Evolutionary conservation across 805 yeast species (phyloP).

Genomic region (Candida andamanensis): DNA sequence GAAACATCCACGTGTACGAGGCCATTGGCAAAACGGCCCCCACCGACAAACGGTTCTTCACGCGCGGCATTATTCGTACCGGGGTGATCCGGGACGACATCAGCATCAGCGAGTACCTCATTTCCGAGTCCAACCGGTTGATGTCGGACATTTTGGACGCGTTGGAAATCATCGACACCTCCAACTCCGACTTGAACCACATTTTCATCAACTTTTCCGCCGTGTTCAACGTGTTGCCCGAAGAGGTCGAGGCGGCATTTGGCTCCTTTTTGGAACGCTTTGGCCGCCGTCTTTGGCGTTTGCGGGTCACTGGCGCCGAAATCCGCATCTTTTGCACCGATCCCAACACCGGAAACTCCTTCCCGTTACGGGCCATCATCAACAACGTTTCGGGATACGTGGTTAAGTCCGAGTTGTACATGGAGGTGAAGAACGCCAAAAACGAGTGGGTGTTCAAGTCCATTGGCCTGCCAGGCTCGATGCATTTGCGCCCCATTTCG

Average conservation of each 20-base stretch:
- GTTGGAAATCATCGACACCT: slow-evolving; percentile 87
- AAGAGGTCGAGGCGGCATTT: slow-evolving; percentile 95
- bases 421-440: slow-evolving; percentile 85
- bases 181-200: slow-evolving; percentile 94
- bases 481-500: slow-evolving; percentile 94
- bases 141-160: slow-evolving; percentile 96
- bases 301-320: slow-evolving; percentile 96
- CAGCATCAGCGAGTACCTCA: slow-evolving; percentile 86
- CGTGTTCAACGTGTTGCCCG: slow-evolving; percentile 88
- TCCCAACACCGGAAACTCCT: slow-evolving; percentile 78
- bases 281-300: slow-evolving; percentile 94
- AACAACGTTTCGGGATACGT: slow-evolving; percentile 97
- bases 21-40: slow-evolving; percentile 92
- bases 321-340: slow-evolving; percentile 94
- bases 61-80: slow-evolving; percentile 95
- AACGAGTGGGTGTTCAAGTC: slow-evolving; percentile 98
- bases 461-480: slow-evolving; percentile 88
- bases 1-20: slow-evolving; percentile 96
- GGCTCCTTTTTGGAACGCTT: slow-evolving; percentile 97
- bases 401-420: slow-evolving; percentile 89
- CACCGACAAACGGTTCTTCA: slow-evolving; percentile 91
- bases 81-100: slow-evolving; percentile 92
- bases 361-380: slow-evolving; percentile 95
- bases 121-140: slow-evolving; percentile 92
- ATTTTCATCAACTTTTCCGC: slow-evolving; percentile 96